Evolutionary conservation across 805 yeast genomes (phyloP), one percentile per base, ranked within the genome.

Genomic region (Saturnispora kantuleensis): DNA sequence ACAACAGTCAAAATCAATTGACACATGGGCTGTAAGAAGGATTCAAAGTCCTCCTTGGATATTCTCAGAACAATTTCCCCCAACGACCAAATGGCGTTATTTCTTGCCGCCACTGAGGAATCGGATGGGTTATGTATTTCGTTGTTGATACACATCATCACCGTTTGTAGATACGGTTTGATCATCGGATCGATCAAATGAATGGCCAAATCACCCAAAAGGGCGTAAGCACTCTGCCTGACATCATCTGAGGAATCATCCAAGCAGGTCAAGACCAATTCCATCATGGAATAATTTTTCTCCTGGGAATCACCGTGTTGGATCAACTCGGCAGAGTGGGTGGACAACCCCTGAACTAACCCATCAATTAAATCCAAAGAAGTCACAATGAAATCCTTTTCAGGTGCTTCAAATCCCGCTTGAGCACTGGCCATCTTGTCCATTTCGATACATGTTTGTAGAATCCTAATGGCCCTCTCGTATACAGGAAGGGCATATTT

Each of bases 361-460:
- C 98, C 98, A 62, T 90, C 97, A 29, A 93, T 73, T 54, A 93
- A 70, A 58, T 93, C 98, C 34, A 93, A 60, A 1, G 96, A 77
- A 1, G 97, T 86, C 31, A 90, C 87, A 47, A 86, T 73, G 55
- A 89, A 88, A 61, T 89, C 97, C 57, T 82, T 84, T 57, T 93
- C 97, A 0, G 96, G 95, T 1, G 84, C 77, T 26, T 76, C 79
- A 39, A 79, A 69, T 10, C 69, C 67, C 8, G 93, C 88, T 57
- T 87, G 81, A 17, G 73, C 69, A 30, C 74, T 74, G 32, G 81
- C 74, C 50, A 77, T 69, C 52, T 73, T 77, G 48, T 81, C 87
- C 51, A 76, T 67, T 42, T 81, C 79, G 9, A 90, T 73, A 56
- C 87, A 81, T 46, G 74, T 73, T 28, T 74, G 66, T 41, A 93